Evolutionary conservation across 202 grass and related monocot species (phyloP), one percentile per base, ranked within the genome.

Genomic region (Setaria viridis): DNA sequence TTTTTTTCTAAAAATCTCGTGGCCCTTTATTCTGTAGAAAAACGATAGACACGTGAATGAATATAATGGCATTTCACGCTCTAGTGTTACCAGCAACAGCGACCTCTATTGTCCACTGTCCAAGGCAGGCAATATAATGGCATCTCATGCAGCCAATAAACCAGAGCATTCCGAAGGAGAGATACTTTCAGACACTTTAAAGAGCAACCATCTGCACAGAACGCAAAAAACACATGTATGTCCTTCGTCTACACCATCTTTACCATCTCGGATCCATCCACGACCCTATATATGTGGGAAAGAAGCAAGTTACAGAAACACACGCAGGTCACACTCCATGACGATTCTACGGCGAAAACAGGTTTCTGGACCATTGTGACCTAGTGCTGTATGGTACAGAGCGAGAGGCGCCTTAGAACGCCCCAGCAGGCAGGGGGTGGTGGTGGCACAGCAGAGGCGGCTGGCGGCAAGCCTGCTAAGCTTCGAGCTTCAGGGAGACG

Each of bases 401-500:
- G 16, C 9, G 72, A 37, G 70, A 34, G 4, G 49, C 9, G 49
- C 72, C 32, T 20, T 53, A 5, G 70, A 10, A 11, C 14, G 6
- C 30, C 0, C 46, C 30, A 0, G 6, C 25, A 10, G 14, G 70
- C 3, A 2, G 1, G 71, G 19, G 47, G 8, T 35, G 4, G 42
- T 6, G 2, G n/a, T 8, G 46, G 41, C 2, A 4, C 16, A 6
- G 30, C 16, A 55, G 4, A 53, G 47, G 48, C 7, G 5, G 32
- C 47, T 78, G 62, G 32, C 0, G 0, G 55, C 0, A 13, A 57
- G 7, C 45, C 74, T 64, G 54, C 59, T 82, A 92, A 11, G 87
- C 86, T 88, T 95, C 91, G 2, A 91, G 81, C 87, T 90, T 91
- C 89, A 91, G 88, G 78, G 91, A 93, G 67, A 93, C 89, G 17